Evolutionary conservation across 75 land plant genomes (phyloP), one percentile per base, ranked within the genome.

Genomic region (Sequoia sempervirens): DNA sequence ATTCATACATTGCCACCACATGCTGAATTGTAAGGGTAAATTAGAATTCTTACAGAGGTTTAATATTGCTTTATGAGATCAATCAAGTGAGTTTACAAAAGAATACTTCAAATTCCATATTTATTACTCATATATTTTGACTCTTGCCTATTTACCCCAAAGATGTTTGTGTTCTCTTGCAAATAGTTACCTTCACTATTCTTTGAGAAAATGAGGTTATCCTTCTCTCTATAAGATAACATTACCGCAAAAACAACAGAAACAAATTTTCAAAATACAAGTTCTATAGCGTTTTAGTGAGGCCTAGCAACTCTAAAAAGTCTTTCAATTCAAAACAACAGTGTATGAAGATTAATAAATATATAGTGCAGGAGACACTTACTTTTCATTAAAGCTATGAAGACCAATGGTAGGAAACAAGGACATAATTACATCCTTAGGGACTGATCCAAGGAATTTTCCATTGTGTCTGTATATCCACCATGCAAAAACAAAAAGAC

Each of bases 381-480:
- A 95, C 97, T 94, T 94, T 84, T 97, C 99, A 86, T 94, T 93
- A 79, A 89, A 95, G 84, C 99, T 96, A 84, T 97, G 99, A 84
- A 97, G 93, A 66, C 98, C 93, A 87, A 97, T 87, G 36, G 98
- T 95, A 43, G 99, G 99, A 89, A 85, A 96, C 52, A 97, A 75
- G 11, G 94, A 89, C 32, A 86, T 86, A 85, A 93, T 97, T 36
- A 93, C 89, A 66, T 96, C 92, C 87, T 97, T 96, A 76, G 72
- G 54, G 17, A 83, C 79, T 13, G 88, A 72, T 74, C 95, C 95
- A 34, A 97, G 92, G 43, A 92, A 72, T 45, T 88, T 87, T 30
- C 96, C 96, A 92, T 97, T 97, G 85, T 93, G 90, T 53, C 97
- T 95, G 87, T 54, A 81, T 46, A 86, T 73, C 79, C 79, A 78